These are phyloP conservation scores for Ochromonas danica DNA, from an alignment of 108 stramenopile genomes.

Conservation along the genomic window DNA sequence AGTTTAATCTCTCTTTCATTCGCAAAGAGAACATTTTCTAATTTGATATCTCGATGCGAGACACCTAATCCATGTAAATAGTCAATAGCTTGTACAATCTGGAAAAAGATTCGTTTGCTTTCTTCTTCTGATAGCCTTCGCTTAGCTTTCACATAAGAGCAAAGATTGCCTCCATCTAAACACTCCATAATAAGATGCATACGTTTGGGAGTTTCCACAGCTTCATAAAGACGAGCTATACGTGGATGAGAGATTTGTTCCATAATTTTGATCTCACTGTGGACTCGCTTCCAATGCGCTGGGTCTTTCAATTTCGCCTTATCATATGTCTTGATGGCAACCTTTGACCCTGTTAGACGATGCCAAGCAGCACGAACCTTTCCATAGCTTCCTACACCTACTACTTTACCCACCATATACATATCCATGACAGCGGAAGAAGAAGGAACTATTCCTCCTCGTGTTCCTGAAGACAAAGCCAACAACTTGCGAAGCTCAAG, in stretches of 20 bases:
- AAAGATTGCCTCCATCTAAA: conserved; percentile 59
- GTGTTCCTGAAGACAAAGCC: neutral
- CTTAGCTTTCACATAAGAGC: conserved; percentile 62
- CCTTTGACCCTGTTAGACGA: conserved; percentile 58
- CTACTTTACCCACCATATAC: conserved; percentile 37
- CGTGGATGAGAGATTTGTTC: conserved; percentile 58
- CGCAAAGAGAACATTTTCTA: conserved; percentile 61
- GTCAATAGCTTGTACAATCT: conserved; percentile 52
- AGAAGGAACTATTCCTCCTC: conserved; percentile 24
- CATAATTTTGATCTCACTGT: conserved; percentile 59
- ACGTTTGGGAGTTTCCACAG: conserved; percentile 51
- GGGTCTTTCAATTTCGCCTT: conserved; percentile 62
- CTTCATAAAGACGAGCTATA: conserved; percentile 42
- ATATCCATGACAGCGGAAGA: conserved; percentile 32
- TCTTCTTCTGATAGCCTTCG: conserved; percentile 53
- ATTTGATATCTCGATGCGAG: conserved; percentile 65
- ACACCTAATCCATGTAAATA: conserved; percentile 58
- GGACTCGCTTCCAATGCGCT: conserved; percentile 60
- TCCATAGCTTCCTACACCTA: conserved; percentile 28
- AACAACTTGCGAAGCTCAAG: conserved; percentile 13
- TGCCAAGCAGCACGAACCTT: conserved; percentile 57
- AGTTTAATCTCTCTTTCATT: conserved; percentile 53
- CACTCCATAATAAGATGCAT: conserved; percentile 63
- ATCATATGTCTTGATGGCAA: conserved; percentile 67
- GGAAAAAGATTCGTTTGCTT: conserved; percentile 47